Evolutionary conservation across 352 stramenopile genomes (phyloP).

Genomic region (Globisporangium yorkense): DNA sequence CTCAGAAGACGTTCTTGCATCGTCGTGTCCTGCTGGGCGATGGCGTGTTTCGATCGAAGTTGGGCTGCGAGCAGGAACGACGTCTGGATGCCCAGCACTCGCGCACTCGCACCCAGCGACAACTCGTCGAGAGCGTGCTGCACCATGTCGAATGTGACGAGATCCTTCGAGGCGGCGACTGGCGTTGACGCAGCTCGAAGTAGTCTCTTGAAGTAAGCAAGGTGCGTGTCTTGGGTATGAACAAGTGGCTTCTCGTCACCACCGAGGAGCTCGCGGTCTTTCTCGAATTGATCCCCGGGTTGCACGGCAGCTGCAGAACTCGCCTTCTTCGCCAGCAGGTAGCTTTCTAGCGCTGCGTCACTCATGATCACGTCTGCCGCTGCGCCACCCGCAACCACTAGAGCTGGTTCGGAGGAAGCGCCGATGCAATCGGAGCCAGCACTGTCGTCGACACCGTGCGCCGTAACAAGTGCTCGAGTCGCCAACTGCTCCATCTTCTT

Average conservation of each 20-base stretch:
- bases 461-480: neutral
- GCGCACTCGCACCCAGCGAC: conserved; percentile 3
- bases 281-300: too few relatives aligned
- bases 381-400: too few relatives aligned
- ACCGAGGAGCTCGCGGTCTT: neutral
- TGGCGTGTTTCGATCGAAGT: conserved; percentile 8
- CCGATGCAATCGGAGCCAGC: neutral
- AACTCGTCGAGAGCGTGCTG: conserved; percentile 21
- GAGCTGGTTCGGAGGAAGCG: neutral
- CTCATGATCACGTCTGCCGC: neutral
- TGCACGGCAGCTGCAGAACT: neutral
- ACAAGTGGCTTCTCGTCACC: neutral
- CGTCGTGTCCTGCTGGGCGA: conserved; percentile 9
- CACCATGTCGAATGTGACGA: conserved; percentile 10
- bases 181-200: neutral
- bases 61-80: conserved; percentile 30
- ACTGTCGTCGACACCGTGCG: neutral
- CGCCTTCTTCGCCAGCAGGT: neutral
- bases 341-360: conserved; percentile 8
- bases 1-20: conserved; percentile 13
- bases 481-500: neutral
- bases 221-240: neutral
- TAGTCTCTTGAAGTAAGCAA: conserved; percentile 1
- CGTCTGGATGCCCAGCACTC: conserved; percentile 19
- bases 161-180: neutral